Evolutionary conservation across 768 basidiomycete species (phyloP).

Genomic region (Kwoniella dendrophila): DNA sequence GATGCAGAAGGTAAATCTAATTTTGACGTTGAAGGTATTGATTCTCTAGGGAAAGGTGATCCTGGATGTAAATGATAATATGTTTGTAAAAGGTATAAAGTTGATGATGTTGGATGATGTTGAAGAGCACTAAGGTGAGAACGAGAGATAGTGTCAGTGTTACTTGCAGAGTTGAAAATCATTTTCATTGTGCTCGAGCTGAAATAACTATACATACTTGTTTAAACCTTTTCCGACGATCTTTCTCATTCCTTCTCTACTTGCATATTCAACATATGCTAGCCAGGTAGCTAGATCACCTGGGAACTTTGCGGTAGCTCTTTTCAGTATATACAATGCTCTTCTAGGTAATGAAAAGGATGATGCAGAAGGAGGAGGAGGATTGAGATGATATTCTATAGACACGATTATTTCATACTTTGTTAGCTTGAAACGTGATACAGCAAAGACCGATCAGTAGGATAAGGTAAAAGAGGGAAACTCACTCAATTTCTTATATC

Average conservation of each 20-base stretch:
- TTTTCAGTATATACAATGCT: slow-evolving; percentile 87
- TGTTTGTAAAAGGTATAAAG: slow-evolving; percentile 81
- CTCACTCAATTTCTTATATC: slow-evolving; percentile 72
- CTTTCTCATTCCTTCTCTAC: slow-evolving; percentile 74
- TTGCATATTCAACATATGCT: slow-evolving; percentile 82
- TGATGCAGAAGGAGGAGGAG: slow-evolving; percentile 68
- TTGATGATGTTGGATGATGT: slow-evolving; percentile 75
- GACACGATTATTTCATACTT: slow-evolving; percentile 1
- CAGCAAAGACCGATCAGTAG: too few relatives aligned
- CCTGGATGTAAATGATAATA: slow-evolving; percentile 75
- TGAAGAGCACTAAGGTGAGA: slow-evolving; percentile 86
- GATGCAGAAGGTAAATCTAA: slow-evolving; percentile 35
- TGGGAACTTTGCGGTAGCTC: slow-evolving; percentile 85
- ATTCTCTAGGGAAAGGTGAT: slow-evolving; percentile 61
- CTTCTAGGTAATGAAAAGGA: slow-evolving; percentile 81
- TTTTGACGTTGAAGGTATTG: slow-evolving; percentile 43
- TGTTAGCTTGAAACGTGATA: too few relatives aligned
- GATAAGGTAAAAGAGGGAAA: slow-evolving; percentile 26
- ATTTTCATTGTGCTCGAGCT: not conserved
- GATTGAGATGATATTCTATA: slow-evolving; percentile 46
- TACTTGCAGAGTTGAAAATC: not conserved
- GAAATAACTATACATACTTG: slow-evolving; percentile 60
- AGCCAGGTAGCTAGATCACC: slow-evolving; percentile 83
- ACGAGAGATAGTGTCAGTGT: not conserved
- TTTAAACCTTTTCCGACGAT: slow-evolving; percentile 81